Conservation (phyloP, 345 rosid species). For the Mallotus nudiflorus region DNA sequence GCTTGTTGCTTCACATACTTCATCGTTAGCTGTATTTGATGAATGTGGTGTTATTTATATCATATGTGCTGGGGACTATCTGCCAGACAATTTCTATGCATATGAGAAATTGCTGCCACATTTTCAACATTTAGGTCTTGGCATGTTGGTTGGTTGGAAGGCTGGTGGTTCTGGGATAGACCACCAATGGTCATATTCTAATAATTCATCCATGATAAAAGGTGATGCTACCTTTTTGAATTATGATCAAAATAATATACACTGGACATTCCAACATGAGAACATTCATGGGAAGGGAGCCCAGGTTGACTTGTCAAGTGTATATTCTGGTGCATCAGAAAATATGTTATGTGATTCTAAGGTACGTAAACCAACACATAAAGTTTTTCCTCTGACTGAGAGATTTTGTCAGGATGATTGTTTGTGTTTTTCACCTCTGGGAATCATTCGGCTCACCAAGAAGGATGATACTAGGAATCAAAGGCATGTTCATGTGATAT, state of each 20-base stretch:
- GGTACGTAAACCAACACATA: slow-evolving; percentile 44
- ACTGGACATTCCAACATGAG: slow-evolving; percentile 30
- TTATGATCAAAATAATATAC: slow-evolving; percentile 25
- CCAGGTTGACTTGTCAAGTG: slow-evolving; percentile 42
- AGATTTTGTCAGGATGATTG: slow-evolving; percentile 59
- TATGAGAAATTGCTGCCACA: slow-evolving; percentile 45
- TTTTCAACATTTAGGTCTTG: slow-evolving; percentile 58
- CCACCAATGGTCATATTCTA: slow-evolving; percentile 40
- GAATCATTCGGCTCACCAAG: slow-evolving; percentile 71
- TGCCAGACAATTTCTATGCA: slow-evolving; percentile 41
- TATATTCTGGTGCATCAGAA: slow-evolving; percentile 52
- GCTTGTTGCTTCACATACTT: slow-evolving; percentile 61
- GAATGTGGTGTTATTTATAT: slow-evolving; percentile 68
- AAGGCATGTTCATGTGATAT: slow-evolving; percentile 45
- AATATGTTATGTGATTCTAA: slow-evolving; percentile 35
- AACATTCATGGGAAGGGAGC: slow-evolving; percentile 34
- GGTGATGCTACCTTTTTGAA: slow-evolving; percentile 16
- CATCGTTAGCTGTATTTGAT: slow-evolving; percentile 81
- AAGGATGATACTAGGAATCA: slow-evolving; percentile 38
- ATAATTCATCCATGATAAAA: slow-evolving; percentile 28
- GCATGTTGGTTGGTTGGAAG: slow-evolving; percentile 68
- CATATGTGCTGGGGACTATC: slow-evolving; percentile 45
- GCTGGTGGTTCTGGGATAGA: slow-evolving; percentile 70
- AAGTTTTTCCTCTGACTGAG: slow-evolving; percentile 58
- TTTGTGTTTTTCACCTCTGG: slow-evolving; percentile 75